Base-by-base conservation (phyloP, 2,329 filamentous ascomycete species). In the Aspergillus costaricaensis region DNA sequence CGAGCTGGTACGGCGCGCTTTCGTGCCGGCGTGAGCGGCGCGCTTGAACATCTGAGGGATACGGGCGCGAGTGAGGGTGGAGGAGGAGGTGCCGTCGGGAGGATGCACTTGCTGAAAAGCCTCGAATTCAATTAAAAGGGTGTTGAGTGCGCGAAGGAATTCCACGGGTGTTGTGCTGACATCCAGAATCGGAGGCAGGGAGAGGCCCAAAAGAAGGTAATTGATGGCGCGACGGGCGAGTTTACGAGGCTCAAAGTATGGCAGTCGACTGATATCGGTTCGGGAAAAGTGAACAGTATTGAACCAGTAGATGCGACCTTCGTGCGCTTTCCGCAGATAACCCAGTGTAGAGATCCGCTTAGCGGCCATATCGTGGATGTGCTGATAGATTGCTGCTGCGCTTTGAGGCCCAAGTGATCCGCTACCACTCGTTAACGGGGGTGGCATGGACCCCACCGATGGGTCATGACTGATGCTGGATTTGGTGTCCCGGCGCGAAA, bases 241-340 rank as follows among this genome's bases (percentile, higher is more conserved):
- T 73, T 94, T 95, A 65, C 90, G 88, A 4, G 87, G 81, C 61
- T 96, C 91, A 73, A 96, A 94, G 73, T 92, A 96, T 49, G 94
- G 88, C 81, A 97, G 89, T 71, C 89, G 88, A 55, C 85, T 81
- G 36, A 98, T 83, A 75, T 96, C 92, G 30, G 86, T 77, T 70
- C 91, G 90, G 66, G 92, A 91, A 77, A 96, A 96, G 72, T 96
- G 90, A 62, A 96, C 86, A 0, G 95, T 97, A 79, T 97, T 97
- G 82, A 98, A 97, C 93, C 95, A 98, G 81, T 96, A 98, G 44
- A 96, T 88, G 60, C 92, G 88, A 62, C 94, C 93, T 78, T 97
- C 92, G 73, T 99, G 93, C 92, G 92, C 90, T 80, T 96, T 96
- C 63, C 93, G 87, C 65, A 99, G 77, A 74, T 99, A 99, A 70